Evolutionary conservation across 768 basidiomycete genomes (phyloP), one percentile per base, ranked within the genome.

Genomic region (Lactarius evosmus): DNA sequence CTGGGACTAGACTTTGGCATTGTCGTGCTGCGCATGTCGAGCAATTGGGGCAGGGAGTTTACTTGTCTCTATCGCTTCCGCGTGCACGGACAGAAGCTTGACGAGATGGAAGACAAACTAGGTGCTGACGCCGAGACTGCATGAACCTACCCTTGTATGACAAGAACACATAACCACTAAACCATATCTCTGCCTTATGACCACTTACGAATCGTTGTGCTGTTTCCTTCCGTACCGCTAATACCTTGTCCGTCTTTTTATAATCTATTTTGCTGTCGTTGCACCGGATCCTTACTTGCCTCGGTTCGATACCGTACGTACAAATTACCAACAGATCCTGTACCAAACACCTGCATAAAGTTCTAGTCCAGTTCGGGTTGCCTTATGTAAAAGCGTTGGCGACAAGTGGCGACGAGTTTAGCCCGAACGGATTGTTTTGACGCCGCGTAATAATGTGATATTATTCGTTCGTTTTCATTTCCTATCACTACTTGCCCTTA

Each of bases 41-140:
- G 79, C 72, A 98, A 98, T 72, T 98, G 94, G 88, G 96, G 95
- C 46, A 79, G 81, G 7, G 85, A 88, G 62, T 92, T 83, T 72
- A 97, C 95, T 0, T 98, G 96, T 74, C 75, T 98, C 41, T 98
- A 94, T 75, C 85, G 91, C 50, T 78, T 93, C 76, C 83, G 91
- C 49, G 89, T 91, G 33, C 91, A 93, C 70, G 91, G 91, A 17
- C 77, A 83, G 68, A 78, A 73, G 60, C 70, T 85, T 17, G 66
- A 66, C 12, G 61, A 68, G 40, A 19, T 30, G 27, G 46, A 63
- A 25, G 58, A 32, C 12, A 33, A 46, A 25, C 40, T 34, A 5
- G 29, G 16, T n/a, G 27, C 56, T 12, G 62, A 51, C 7, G 49
- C 25, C 4, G 34, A 61, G 33, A 14, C 30, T 38, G 49, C 66